These are phyloP conservation scores for Quercus alba DNA, from an alignment of 306 rosid species.

Conservation along the genomic window DNA sequence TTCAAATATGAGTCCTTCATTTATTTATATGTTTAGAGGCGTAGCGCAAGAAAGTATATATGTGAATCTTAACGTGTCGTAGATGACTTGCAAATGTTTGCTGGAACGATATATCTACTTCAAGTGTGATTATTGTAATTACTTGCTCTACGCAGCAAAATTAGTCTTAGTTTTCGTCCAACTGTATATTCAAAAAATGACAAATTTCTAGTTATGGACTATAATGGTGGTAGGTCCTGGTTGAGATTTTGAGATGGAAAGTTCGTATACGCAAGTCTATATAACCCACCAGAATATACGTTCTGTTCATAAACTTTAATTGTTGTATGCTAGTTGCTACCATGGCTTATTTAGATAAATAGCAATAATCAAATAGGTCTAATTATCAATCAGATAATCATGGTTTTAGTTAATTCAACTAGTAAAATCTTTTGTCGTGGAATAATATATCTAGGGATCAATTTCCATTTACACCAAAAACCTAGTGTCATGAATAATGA, in stretches of 20 bases:
- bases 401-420: too few species aligned
- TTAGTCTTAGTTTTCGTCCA: background rate
- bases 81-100: background rate
- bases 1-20: too few species aligned
- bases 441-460: too few species aligned
- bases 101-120: background rate
- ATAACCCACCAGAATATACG: background rate
- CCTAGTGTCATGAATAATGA: too few species aligned
- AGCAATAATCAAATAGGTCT: too few species aligned
- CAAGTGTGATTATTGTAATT: conserved; percentile 3
- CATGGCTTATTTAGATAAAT: too few species aligned
- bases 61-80: background rate
- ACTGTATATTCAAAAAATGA: background rate
- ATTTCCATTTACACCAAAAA: too few species aligned
- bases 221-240: background rate
- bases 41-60: too few species aligned
- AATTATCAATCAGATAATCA: too few species aligned
- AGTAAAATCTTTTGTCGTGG: accelerated
- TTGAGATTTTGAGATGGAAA: conserved; percentile 1
- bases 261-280: conserved; percentile 28
- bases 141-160: conserved; percentile 22
- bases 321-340: too few species aligned
- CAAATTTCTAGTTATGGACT: background rate
- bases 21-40: too few species aligned
- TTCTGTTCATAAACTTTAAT: too few species aligned